A percentile compares a stretch with the other conserved stretches of the same genome.
Conservation (phyloP, 1,139 yeast genomes). For the Blastobotrys buckinghamii region DNA sequence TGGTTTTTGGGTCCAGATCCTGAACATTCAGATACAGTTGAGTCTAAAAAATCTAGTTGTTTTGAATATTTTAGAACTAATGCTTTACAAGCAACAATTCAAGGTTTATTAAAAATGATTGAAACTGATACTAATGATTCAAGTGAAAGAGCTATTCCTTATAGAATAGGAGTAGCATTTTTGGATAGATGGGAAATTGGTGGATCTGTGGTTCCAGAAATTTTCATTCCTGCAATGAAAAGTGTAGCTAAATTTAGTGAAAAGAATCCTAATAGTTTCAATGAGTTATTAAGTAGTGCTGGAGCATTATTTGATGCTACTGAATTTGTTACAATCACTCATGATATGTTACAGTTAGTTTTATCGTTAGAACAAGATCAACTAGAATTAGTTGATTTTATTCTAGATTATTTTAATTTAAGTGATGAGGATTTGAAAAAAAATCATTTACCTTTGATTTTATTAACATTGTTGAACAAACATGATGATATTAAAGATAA, state of each 20-base stretch:
- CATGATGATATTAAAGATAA: conserved; percentile 7
- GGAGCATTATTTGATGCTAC: conserved; percentile 75
- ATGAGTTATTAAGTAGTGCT: conserved; percentile 51
- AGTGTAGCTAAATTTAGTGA: conserved; percentile 24
- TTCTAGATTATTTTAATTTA: conserved; percentile 61
- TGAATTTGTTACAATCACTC: conserved; percentile 76
- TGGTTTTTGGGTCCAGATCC: conserved; percentile 79
- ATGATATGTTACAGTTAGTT: conserved; percentile 46
- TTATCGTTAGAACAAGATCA: conserved; percentile 21
- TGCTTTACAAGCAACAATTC: conserved; percentile 36
- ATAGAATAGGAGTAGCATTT: conserved; percentile 60
- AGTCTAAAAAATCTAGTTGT: conserved; percentile 43
- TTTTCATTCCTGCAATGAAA: conserved; percentile 60
- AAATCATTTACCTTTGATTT: conserved; percentile 65
- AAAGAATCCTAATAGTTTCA: conserved; percentile 21
- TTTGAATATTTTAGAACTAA: conserved; percentile 53
- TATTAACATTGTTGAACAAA: conserved; percentile 42
- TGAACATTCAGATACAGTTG: conserved; percentile 19
- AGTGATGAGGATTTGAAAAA: conserved; percentile 83
- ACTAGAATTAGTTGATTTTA: conserved; percentile 48
- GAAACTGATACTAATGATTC: conserved; percentile 21
- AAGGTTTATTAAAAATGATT: conserved; percentile 50
- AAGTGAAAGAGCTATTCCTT: conserved; percentile 43
- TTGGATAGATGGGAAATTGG: conserved; percentile 96
- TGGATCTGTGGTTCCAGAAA: conserved; percentile 56